Percentiles rank a stretch among this genome's conserved stretches.
Evolutionary conservation across 305 asterid genomes (phyloP).

Genomic region (Nicotiana rustica): DNA sequence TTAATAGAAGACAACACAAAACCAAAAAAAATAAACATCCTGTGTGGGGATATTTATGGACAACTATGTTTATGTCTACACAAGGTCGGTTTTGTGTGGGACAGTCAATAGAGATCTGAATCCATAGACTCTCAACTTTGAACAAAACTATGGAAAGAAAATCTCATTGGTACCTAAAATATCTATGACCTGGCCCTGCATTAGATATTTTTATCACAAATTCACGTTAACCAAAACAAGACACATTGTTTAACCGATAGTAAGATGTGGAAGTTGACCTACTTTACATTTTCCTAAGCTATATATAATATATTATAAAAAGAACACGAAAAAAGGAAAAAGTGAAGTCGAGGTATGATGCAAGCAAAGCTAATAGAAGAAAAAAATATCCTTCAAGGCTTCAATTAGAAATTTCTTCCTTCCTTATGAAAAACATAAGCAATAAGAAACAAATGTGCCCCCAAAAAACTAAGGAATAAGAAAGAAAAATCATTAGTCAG

Average conservation of each 20-base stretch:
- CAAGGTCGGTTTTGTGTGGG: not conserved
- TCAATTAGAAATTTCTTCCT: not conserved
- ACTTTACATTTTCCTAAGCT: not conserved
- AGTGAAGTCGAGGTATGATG: not conserved
- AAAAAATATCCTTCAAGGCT: not conserved
- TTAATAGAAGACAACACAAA: not conserved
- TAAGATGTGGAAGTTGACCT: constrained; percentile 25
- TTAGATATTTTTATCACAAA: not conserved
- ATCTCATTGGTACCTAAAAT: not conserved
- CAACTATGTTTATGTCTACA: constrained; percentile 12
- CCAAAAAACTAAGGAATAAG: not conserved
- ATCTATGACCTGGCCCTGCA: not conserved
- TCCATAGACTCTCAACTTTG: not conserved
- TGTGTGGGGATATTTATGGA: constrained; percentile 10
- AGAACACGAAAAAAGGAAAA: not conserved
- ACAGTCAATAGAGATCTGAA: not conserved
- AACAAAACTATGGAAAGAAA: not conserved
- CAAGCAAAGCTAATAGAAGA: not conserved
- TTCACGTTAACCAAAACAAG: not conserved
- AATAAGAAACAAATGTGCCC: no score
- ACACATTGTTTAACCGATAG: not conserved
- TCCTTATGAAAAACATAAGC: not conserved
- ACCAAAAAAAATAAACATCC: not conserved
- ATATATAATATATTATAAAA: not conserved
- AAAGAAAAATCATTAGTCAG: not conserved